Evolutionary conservation across 768 basidiomycete species (phyloP), one percentile per base, ranked within the genome.

Genomic region (Russula olivacea): DNA sequence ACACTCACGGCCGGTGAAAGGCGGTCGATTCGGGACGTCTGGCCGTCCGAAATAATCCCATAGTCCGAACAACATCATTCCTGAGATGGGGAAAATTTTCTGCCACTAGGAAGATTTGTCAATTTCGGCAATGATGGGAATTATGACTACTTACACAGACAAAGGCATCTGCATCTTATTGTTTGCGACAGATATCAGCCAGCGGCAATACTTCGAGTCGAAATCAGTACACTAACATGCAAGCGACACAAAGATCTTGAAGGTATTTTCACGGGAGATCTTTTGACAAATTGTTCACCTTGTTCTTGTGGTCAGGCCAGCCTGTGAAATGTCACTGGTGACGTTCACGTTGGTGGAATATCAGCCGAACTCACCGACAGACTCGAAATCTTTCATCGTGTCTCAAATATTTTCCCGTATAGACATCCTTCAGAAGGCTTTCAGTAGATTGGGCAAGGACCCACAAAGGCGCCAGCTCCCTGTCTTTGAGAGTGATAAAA

Each of bases 91-190:
- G 4, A 14, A 64, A 38, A 14, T 64, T 64, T 45, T 59, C 54
- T 23, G 54, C 63, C 5, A 64, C 63, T 64, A 38, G 2, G 5
- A 36, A 8, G 6, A 9, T 45, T 17, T 19, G 32, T 60, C 54
- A 56, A 48, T 43, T 36, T 14, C 23, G 5, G 58, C 38, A 23
- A 36, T 12, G 45, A 34, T 23, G 21, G 11, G 25, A 15, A 36
- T n/a, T 11, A n/a, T 5, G 8, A 51, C 15, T 28, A 64, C 63
- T 0, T 25, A 64, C 63, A 48, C 1, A 64, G 54, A n/a, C 63
- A 64, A 2, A 64, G 48, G 32, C 63, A 64, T 50, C 58, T 50
- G 11, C 23, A 64, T 50, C 63, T 64, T 49, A 30, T 59, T 9
- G 6, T 55, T 60, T 14, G 25, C 6, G n/a, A 34, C 23, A 10